Evolutionary conservation across 441 rosid genomes (phyloP), one percentile per base, ranked within the genome.

Genomic region (Pelargonium myrrhifolium): DNA sequence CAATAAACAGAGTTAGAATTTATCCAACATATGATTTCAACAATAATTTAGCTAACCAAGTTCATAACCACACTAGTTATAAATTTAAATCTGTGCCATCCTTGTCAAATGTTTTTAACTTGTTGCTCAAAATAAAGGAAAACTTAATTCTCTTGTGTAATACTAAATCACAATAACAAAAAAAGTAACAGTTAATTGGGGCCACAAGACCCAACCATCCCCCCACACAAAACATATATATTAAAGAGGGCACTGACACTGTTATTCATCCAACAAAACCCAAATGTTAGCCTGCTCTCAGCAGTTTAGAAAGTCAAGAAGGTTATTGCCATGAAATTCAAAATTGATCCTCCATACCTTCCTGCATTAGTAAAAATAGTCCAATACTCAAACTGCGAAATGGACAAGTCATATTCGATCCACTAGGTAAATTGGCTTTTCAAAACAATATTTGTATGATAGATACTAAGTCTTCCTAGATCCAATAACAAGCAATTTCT

Each of bases 401-500:
- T 51, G 58, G 58, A 6, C 21, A 51, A 51, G 18, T 7, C 58
- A 51, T 7, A 51, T 51, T 51, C 20, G 15, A 51, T 6, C 20
- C 20, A n/a, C 20, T 17, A 51, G 22, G 21, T 51, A 51, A 14
- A 51, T 51, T 51, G 58, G 20, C 58, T 14, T 51, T 51, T 15
- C 9, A 15, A 51, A 51, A 51, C 18, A 51, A 51, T 51, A 1
- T 51, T 37, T 51, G 58, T 47, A 51, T 17, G 0, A 0, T 6
- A 51, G 15, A 51, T 51, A 17, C 15, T 6, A 51, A 51, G 28
- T 15, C 12, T 64, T 35, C 39, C 61, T 24, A 62, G 15, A 60
- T 64, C 66, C 42, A 37, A 9, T 55, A 60, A 47, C 47, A 5
- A 4, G 67, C 55, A 67, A 26, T 17, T 60, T 31, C 14, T 42